Conservation (phyloP, 371 early-diverging fungal species). For the Homolaphlyctis polyrhiza region DNA sequence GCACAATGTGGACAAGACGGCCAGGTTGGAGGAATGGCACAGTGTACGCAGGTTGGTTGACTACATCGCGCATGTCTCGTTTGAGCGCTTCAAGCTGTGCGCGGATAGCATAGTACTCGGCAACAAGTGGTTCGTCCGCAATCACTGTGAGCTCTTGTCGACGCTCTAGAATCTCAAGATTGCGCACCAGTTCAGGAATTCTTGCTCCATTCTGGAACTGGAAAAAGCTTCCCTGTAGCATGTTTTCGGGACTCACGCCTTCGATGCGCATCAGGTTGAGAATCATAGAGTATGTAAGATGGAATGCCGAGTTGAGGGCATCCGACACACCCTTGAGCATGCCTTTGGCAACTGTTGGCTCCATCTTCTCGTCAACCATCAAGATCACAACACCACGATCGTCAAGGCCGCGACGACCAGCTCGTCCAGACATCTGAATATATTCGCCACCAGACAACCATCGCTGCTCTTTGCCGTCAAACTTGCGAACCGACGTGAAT, state of each 20-base stretch:
- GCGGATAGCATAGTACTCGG: constrained; percentile 71
- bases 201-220: constrained; percentile 92
- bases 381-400: constrained; percentile 97
- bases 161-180: constrained; percentile 49
- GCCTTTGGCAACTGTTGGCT: constrained; percentile 83
- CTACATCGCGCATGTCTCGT: constrained; percentile 67
- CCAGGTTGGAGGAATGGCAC: constrained; percentile 87
- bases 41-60: constrained; percentile 74
- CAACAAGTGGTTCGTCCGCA: constrained; percentile 64
- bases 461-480: constrained; percentile 88
- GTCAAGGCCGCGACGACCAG: constrained; percentile 97
- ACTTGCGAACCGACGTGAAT: constrained; percentile 97
- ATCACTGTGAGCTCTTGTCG: constrained; percentile 55
- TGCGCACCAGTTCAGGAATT: constrained; percentile 70
- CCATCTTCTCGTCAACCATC: constrained; percentile 96
- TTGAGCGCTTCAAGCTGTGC: constrained; percentile 62
- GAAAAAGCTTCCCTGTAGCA: constrained; percentile 93
- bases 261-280: constrained; percentile 98
- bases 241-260: constrained; percentile 90
- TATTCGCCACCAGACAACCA: constrained; percentile 97
- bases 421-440: constrained; percentile 99
- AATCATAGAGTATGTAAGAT: constrained; percentile 99
- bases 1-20: constrained; percentile 64
- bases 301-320: constrained; percentile 95
- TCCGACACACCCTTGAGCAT: constrained; percentile 96